phyloP scores from a whole-genome alignment of 306 rosid species.

The Cucurbita argyrosperma region DNA sequence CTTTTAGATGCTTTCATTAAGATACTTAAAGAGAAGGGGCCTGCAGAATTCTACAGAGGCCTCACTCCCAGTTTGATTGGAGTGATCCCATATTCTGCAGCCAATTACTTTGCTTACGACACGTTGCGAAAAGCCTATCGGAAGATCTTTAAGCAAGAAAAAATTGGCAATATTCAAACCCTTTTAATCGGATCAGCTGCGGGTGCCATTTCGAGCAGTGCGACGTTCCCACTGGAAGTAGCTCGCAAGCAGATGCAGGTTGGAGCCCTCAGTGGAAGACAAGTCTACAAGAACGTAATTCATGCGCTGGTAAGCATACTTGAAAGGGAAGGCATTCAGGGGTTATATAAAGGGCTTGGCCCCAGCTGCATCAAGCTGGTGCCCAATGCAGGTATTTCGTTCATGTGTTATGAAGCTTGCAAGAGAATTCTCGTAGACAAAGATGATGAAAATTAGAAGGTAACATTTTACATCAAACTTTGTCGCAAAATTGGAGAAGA shows the following conservation, averaged over 20 bases:
- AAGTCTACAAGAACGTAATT: slow-evolving; percentile 54
- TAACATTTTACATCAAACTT: not conserved
- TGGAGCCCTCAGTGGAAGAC: slow-evolving; percentile 77
- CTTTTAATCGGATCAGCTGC: slow-evolving; percentile 90
- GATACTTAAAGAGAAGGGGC: slow-evolving; percentile 75
- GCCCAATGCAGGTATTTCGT: slow-evolving; percentile 92
- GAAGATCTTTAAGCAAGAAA: slow-evolving; percentile 56
- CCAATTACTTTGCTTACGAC: slow-evolving; percentile 85
- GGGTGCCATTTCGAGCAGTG: slow-evolving; percentile 80
- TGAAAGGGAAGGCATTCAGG: slow-evolving; percentile 63
- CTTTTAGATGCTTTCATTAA: slow-evolving; percentile 72
- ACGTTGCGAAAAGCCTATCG: slow-evolving; percentile 62
- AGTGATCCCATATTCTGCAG: slow-evolving; percentile 80
- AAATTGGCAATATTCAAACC: slow-evolving; percentile 84
- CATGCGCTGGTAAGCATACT: slow-evolving; percentile 80
- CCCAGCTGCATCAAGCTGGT: slow-evolving; percentile 96
- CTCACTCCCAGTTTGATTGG: slow-evolving; percentile 86
- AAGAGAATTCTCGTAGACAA: slow-evolving; percentile 63
- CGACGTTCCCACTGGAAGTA: slow-evolving; percentile 94
- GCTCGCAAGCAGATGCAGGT: slow-evolving; percentile 99
- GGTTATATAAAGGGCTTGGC: slow-evolving; percentile 74
- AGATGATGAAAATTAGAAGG: slow-evolving; percentile 19
- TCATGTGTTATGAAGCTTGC: slow-evolving; percentile 98
- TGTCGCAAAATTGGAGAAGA: not conserved
- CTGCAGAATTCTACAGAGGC: slow-evolving; percentile 76